Percentiles rank a stretch among this genome's conserved stretches.
Conservation (phyloP, 192 early-diverging fungal genomes). For the Backusella psychrophila region DNA sequence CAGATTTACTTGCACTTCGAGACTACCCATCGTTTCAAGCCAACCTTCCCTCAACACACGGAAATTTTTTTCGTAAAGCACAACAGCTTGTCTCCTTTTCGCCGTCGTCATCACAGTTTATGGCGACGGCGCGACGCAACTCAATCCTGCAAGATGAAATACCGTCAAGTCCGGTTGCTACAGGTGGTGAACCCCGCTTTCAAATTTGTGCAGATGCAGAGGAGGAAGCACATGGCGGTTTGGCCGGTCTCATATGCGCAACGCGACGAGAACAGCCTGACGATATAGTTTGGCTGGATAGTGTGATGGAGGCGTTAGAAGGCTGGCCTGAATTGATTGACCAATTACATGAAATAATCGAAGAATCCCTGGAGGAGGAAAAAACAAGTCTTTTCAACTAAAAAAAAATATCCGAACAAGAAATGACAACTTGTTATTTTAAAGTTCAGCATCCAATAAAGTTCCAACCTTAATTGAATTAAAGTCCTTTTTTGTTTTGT, state of each 20-base stretch:
- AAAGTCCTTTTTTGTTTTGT: neutral
- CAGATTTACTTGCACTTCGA: neutral
- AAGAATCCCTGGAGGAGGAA: neutral
- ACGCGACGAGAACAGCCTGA: slow-evolving; percentile 21
- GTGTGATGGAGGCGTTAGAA: slow-evolving; percentile 22
- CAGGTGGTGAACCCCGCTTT: slow-evolving; percentile 1
- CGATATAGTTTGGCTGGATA: slow-evolving; percentile 33
- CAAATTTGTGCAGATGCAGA: slow-evolving; percentile 8
- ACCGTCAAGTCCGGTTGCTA: slow-evolving; percentile 7
- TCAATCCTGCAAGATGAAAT: slow-evolving; percentile 12
- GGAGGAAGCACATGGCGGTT: slow-evolving; percentile 17
- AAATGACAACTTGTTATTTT: neutral
- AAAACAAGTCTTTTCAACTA: neutral
- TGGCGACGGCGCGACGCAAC: slow-evolving; percentile 13
- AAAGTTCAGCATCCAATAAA: neutral
- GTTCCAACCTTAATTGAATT: neutral
- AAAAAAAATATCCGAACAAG: neutral
- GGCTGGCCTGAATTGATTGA: slow-evolving; percentile 29
- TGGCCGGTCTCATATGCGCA: slow-evolving; percentile 15
- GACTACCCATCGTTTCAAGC: neutral
- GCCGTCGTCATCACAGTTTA: neutral
- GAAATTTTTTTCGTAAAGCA: slow-evolving; percentile 19
- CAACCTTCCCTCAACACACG: slow-evolving; percentile 6
- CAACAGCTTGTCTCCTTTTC: neutral
- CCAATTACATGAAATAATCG: slow-evolving; percentile 28